Percentiles rank a stretch among this genome's conserved stretches.
Conservation (phyloP, 2,329 filamentous ascomycete species). For the Cordyceps fumosorosea region DNA sequence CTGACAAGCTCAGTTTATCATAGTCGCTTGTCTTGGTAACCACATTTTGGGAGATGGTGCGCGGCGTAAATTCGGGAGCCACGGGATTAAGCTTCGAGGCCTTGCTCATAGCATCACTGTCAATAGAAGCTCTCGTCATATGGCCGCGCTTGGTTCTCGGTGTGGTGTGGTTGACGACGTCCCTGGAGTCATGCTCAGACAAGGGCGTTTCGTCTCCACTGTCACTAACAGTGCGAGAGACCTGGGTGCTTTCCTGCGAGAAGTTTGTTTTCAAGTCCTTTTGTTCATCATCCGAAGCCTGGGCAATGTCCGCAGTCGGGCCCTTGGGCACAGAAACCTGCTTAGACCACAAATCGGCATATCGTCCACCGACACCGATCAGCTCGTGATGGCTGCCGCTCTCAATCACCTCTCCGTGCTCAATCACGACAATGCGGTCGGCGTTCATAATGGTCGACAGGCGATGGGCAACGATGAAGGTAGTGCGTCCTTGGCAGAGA, state of each 20-base stretch:
- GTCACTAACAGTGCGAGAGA: constrained; percentile 13
- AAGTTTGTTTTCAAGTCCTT: not conserved
- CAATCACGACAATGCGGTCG: constrained; percentile 59
- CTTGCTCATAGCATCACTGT: constrained; percentile 9
- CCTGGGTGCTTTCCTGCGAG: constrained; percentile 10
- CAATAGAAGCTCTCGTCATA: not conserved
- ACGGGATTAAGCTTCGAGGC: constrained; percentile 44
- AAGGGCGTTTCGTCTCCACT: constrained; percentile 12
- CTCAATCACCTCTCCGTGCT: constrained; percentile 56
- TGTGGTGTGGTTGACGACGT: constrained; percentile 19
- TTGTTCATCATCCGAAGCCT: constrained; percentile 11
- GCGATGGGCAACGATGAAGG: constrained; percentile 62
- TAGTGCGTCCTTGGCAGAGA: constrained; percentile 56
- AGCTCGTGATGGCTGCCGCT: constrained; percentile 55
- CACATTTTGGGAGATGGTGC: constrained; percentile 13
- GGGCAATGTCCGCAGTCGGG: constrained; percentile 1
- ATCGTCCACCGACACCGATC: constrained; percentile 52
- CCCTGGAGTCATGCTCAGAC: constrained; percentile 8
- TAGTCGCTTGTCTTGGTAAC: not conserved
- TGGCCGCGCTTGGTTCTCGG: constrained; percentile 19
- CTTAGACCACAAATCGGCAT: constrained; percentile 59
- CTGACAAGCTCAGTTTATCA: constrained; percentile 8
- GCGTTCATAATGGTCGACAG: constrained; percentile 66
- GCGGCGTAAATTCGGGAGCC: constrained; percentile 50
- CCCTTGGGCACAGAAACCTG: constrained; percentile 39